Base-by-base conservation (phyloP, 352 stramenopile genomes). In the Aphanomyces stellatus region DNA sequence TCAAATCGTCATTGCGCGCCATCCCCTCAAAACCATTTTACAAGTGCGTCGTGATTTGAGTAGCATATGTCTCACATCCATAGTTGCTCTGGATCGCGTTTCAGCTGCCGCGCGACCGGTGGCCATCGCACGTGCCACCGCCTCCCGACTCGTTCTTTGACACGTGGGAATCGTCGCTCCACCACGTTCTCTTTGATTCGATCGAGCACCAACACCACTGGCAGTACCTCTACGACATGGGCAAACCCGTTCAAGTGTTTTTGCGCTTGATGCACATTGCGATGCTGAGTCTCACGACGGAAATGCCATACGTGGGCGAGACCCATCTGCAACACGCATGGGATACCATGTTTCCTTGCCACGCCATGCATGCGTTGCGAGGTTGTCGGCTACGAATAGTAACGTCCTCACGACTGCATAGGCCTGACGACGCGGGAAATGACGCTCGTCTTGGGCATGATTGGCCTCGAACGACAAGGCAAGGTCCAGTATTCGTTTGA, bases 381-480 rank as follows among this genome's bases (percentile, higher is more conserved):
- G 82, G 74, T 37, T 77, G 90, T 43, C 17, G 37, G 17, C 8
- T 53, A 53, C 46, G 24, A 28, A 28, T 53, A 28, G n/a, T 46
- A 46, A 46, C 37, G 37, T 46, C 37, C 13, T 46, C 1, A 46
- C n/a, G 13, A n/a, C 13, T 46, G 13, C 27, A 28, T 59, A 67
- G 60, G 60, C 10, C 22, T 67, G 79, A 78, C 30, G 73, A 90
- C 65, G n/a, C 71, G 85, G 51, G 81, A 80, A 11, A 82, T 94
- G n/a, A 82, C 79, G 10, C 69, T 94, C 27, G 60, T 92, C 15
- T 81, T 92, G 19, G 84, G 80, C 10, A 94, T 92, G 85, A 82
- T 80, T 42, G 81, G 89, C 42, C 63, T 92, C 2, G 84, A 94
- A 61, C 81, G 81, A 55, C 75, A 83, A 7, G 78, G 75, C 22